These are phyloP conservation scores for Hypomontagnella submonticulosa DNA, from an alignment of 495 filamentous ascomycete genomes.

Conservation along the genomic window DNA sequence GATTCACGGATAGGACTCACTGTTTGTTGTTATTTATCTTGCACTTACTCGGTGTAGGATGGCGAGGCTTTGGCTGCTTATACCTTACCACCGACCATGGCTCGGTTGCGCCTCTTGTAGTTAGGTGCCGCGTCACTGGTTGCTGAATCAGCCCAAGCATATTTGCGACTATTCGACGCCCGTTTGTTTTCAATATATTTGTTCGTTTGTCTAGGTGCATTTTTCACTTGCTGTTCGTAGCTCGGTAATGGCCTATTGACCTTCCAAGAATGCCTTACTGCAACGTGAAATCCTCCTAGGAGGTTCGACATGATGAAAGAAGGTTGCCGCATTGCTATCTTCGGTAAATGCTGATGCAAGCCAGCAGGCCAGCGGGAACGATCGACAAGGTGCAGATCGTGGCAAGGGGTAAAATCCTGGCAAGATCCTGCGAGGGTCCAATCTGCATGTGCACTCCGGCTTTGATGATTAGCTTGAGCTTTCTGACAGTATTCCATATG, in stretches of 20 bases:
- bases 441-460: slow-evolving; percentile 1
- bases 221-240: slow-evolving; percentile 1
- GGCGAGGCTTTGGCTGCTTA: no score
- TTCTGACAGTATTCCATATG: neutral
- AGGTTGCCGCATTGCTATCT: slow-evolving; percentile 2
- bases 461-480: neutral
- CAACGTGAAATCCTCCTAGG: slow-evolving; percentile 11
- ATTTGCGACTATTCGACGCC: no score
- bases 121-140: no score
- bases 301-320: neutral
- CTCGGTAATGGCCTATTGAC: slow-evolving; percentile 3
- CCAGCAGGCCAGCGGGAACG: slow-evolving; percentile 14
- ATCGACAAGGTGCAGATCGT: slow-evolving; percentile 26
- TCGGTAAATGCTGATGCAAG: slow-evolving; percentile 27
- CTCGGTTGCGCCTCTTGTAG: no score
- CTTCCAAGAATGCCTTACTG: slow-evolving; percentile 6
- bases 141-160: no score
- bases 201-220: neutral
- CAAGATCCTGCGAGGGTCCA: slow-evolving; percentile 18
- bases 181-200: no score
- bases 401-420: slow-evolving; percentile 7
- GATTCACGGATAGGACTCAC: no score
- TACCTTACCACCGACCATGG: no score
- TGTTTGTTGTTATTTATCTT: no score
- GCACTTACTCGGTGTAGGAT: no score